Conservation (phyloP, 1,139 yeast species). For the Zhuliangozyma parablackwelliae region DNA sequence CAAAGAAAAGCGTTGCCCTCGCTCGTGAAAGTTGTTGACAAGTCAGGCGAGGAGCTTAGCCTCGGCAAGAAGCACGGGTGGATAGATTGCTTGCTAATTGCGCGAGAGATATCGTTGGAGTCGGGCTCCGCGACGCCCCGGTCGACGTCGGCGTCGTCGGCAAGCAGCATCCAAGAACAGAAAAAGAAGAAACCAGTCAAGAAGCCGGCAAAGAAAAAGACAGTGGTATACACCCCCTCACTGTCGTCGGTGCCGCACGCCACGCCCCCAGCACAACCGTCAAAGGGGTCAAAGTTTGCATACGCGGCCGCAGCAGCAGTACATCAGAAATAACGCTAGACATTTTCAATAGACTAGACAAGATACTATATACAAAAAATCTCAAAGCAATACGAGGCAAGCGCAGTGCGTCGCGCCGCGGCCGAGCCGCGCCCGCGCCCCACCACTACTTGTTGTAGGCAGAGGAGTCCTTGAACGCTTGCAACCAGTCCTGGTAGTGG, state of each 20-base stretch:
- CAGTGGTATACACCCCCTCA: slow-evolving; percentile 5
- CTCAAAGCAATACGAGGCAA: too few species aligned
- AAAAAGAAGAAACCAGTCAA: slow-evolving; percentile 2
- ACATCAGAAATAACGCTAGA: slow-evolving; percentile 14
- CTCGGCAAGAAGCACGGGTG: slow-evolving; percentile 40
- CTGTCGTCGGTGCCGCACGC: slow-evolving; percentile 8
- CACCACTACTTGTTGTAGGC: too few species aligned
- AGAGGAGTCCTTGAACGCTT: slow-evolving; percentile 11
- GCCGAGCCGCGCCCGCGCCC: too few species aligned
- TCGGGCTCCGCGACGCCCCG: slow-evolving; percentile 1
- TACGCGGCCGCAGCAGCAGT: slow-evolving; percentile 49
- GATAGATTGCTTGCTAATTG: slow-evolving; percentile 45
- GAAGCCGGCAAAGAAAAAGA: slow-evolving; percentile 6
- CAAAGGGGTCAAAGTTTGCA: slow-evolving; percentile 30
- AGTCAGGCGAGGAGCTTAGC: slow-evolving; percentile 27
- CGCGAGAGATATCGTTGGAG: slow-evolving; percentile 26
- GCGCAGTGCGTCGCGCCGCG: too few species aligned
- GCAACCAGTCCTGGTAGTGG: slow-evolving; percentile 33
- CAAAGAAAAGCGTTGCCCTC: slow-evolving; percentile 18
- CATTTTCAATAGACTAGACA: too few species aligned
- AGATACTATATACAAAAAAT: too few species aligned
- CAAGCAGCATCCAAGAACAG: background rate
- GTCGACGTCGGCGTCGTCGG: slow-evolving; percentile 9
- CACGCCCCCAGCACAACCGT: slow-evolving; percentile 3
- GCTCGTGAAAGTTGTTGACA: slow-evolving; percentile 36